These are phyloP conservation scores for Fusarium solani-melongenae DNA, from an alignment of 2,329 filamentous ascomycete species.

Conservation along the genomic window DNA sequence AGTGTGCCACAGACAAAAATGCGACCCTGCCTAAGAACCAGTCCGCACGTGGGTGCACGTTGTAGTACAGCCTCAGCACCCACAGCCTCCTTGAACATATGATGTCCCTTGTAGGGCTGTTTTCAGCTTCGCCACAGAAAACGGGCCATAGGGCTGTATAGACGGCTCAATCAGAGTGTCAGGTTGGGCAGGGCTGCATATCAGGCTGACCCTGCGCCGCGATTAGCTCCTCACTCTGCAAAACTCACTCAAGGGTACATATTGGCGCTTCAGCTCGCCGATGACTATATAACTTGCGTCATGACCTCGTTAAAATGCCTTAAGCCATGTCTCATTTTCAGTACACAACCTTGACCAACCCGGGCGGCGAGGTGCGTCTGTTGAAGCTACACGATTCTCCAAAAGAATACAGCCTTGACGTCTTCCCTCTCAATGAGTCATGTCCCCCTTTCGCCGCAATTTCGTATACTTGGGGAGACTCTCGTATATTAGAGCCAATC, in stretches of 20 bases:
- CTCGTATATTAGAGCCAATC: neutral
- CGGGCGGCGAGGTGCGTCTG: neutral
- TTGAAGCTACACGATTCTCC: neutral
- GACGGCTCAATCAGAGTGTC: neutral
- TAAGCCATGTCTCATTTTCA: neutral
- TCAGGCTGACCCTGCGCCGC: neutral
- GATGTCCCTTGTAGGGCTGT: neutral
- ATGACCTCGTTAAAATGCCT: neutral
- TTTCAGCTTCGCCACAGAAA: neutral
- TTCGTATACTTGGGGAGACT: neutral
- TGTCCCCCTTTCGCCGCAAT: neutral
- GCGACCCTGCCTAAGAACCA: no score
- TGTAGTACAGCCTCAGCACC: neutral
- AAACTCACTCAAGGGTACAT: neutral
- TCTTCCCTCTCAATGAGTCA: neutral
- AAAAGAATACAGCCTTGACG: neutral
- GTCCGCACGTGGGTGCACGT: neutral
- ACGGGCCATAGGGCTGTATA: neutral
- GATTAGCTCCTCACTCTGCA: neutral
- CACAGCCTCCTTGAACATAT: neutral
- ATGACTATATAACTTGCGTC: neutral
- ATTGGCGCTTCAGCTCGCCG: neutral
- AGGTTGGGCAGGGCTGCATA: neutral
- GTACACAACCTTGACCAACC: neutral
- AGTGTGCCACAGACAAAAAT: no score